phyloP scores from a whole-genome alignment of 805 yeast species.

The Candida ficus region DNA sequence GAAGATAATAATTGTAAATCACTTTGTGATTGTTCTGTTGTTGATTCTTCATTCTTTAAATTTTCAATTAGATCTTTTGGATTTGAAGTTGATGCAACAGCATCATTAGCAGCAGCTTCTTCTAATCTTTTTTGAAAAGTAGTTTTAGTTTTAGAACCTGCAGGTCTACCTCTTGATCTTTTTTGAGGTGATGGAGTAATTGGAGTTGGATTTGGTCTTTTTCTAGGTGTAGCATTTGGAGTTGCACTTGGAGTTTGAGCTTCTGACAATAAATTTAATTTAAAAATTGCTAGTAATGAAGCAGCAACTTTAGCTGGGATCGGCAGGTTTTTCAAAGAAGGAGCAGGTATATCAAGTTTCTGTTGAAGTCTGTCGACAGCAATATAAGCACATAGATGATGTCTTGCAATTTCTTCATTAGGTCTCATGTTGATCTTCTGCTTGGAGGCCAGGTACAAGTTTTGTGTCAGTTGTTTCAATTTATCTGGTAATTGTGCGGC shows the following conservation, averaged over 20 bases:
- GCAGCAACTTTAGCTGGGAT: slow-evolving; percentile 41
- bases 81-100: not conserved
- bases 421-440: slow-evolving; percentile 43
- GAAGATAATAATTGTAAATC: slow-evolving; percentile 33
- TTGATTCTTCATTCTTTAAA: not conserved
- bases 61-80: slow-evolving; percentile 9
- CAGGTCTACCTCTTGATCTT: slow-evolving; percentile 18
- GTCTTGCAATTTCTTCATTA: slow-evolving; percentile 58
- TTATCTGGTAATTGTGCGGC: slow-evolving; percentile 38
- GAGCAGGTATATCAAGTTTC: slow-evolving; percentile 42
- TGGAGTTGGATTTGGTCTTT: slow-evolving; percentile 4
- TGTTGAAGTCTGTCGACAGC: slow-evolving; percentile 47
- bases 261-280: not conserved
- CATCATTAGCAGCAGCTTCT: slow-evolving; percentile 24
- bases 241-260: slow-evolving; percentile 2
- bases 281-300: slow-evolving; percentile 24
- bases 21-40: slow-evolving; percentile 20
- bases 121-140: slow-evolving; percentile 27
- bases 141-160: slow-evolving; percentile 17
- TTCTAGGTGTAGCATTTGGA: slow-evolving; percentile 7
- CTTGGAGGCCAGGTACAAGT: slow-evolving; percentile 43
- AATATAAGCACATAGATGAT: slow-evolving; percentile 61
- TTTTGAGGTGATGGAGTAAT: slow-evolving; percentile 14
- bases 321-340: slow-evolving; percentile 50
- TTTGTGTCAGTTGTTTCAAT: slow-evolving; percentile 27